Evolutionary conservation across 2,329 filamentous ascomycete species (phyloP).

Genomic region (Hymenoscyphus salicellus): DNA sequence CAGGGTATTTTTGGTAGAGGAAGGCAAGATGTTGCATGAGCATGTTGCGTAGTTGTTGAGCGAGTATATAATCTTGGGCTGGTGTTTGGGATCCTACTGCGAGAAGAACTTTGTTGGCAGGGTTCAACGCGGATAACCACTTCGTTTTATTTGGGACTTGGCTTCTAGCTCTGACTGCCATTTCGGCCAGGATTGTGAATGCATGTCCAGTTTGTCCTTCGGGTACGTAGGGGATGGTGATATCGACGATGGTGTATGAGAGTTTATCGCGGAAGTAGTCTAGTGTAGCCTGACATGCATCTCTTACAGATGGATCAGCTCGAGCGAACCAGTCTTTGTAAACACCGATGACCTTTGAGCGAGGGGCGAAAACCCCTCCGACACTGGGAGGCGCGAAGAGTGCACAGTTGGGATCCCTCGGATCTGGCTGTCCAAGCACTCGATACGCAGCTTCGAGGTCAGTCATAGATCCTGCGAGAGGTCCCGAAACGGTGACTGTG

Average conservation of each 20-base stretch:
- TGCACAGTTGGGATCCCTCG: slow-evolving; percentile 56
- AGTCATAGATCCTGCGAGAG: slow-evolving; percentile 70
- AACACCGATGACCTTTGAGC: slow-evolving; percentile 64
- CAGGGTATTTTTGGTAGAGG: slow-evolving; percentile 68
- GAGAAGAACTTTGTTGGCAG: slow-evolving; percentile 69
- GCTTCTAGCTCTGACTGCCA: slow-evolving; percentile 46
- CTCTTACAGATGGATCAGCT: slow-evolving; percentile 61
- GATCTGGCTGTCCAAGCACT: slow-evolving; percentile 69
- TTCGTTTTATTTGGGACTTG: slow-evolving; percentile 35
- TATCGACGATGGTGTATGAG: slow-evolving; percentile 53
- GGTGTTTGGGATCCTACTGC: slow-evolving; percentile 62
- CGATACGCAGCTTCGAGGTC: slow-evolving; percentile 83
- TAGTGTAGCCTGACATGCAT: slow-evolving; percentile 60
- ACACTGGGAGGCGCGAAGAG: slow-evolving; percentile 60
- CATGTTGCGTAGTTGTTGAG: slow-evolving; percentile 69
- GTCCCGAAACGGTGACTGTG: slow-evolving; percentile 64
- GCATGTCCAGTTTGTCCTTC: slow-evolving; percentile 76
- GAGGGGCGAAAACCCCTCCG: slow-evolving; percentile 38
- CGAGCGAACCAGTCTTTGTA: slow-evolving; percentile 66
- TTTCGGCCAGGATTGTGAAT: slow-evolving; percentile 73
- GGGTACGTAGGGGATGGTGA: slow-evolving; percentile 62
- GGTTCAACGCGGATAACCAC: slow-evolving; percentile 56
- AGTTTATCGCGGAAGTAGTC: slow-evolving; percentile 52
- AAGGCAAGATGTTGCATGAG: slow-evolving; percentile 75
- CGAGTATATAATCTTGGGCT: slow-evolving; percentile 67